Base-by-base conservation (phyloP, 2,329 filamentous ascomycete species). In the Lachnellula suecica region DNA sequence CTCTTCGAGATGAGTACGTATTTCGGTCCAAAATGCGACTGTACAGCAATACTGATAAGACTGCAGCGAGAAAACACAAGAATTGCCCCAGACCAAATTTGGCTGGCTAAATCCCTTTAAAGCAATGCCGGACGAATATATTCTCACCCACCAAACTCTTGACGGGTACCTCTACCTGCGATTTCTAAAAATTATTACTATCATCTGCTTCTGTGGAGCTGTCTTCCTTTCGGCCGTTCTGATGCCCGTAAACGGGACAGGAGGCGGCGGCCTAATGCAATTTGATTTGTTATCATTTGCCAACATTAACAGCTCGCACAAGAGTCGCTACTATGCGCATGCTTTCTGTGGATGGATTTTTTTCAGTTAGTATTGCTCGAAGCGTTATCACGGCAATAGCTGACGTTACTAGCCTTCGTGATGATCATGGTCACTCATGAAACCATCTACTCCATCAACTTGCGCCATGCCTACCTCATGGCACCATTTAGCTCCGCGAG, bases 111-210 rank as follows among this genome's bases (percentile, higher is more conserved):
- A 71, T 15, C 73, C 78, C 10, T 88, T 89, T 71, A 85, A 82
- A 73, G 78, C 77, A 59, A 77, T 81, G 24, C 78, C 79, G 1
- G 92, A 97, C 67, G 84, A 85, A 48, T 90, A 89, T 66, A 83
- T 92, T 19, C 81, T 97, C 23, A 88, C 93, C 62, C 91, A 96
- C 73, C 89, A 93, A 67, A 94, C 91, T 0, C 81, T 97, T 54
- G 93, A 97, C 68, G 88, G 88, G 31, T 97, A 93, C 70, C 84
- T 97, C 48, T 91, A 95, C 68, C 77, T 97, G 22, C 90, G 93
- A 29, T 96, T 92, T 65, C 73, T 97, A 59, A 90, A 91, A 66
- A 86, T 94, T 46, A 73, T 87, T 35, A 82, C 85, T 47, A 77
- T 87, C 56, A 87, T 95, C 60, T 92, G 87, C 70, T 81, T 97